Evolutionary conservation across 192 early-diverging fungal species (phyloP).

Genomic region (Rhizoclosmatium sp.): DNA sequence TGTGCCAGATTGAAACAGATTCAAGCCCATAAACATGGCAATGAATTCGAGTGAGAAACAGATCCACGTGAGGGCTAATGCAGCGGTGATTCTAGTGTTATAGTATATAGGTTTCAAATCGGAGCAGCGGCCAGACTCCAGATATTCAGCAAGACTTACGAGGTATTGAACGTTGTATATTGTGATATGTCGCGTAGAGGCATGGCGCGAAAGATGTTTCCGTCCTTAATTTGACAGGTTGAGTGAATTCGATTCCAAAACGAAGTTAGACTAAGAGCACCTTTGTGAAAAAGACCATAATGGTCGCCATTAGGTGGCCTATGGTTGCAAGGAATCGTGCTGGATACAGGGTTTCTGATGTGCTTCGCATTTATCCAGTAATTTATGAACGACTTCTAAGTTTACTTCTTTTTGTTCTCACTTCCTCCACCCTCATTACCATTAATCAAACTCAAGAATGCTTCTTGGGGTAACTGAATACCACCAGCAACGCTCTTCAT

Average conservation of each 20-base stretch:
- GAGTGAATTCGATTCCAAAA: neutral
- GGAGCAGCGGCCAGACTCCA: neutral
- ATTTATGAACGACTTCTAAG: no score
- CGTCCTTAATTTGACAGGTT: constrained; percentile 39
- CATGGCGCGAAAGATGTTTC: constrained; percentile 44
- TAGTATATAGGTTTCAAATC: neutral
- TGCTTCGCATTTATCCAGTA: no score
- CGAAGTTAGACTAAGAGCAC: constrained; percentile 27
- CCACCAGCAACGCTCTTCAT: constrained; percentile 85
- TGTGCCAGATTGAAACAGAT: constrained; percentile 42
- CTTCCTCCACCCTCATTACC: neutral
- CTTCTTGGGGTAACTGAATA: constrained; percentile 92
- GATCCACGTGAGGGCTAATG: constrained; percentile 50
- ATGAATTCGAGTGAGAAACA: constrained; percentile 48
- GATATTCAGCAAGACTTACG: constrained; percentile 27
- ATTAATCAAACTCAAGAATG: constrained; percentile 73
- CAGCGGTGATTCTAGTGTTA: constrained; percentile 37
- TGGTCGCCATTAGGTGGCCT: constrained; percentile 45
- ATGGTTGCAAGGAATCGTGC: constrained; percentile 48
- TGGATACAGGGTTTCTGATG: constrained; percentile 42
- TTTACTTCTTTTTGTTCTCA: constrained; percentile 6
- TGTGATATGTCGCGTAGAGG: constrained; percentile 42
- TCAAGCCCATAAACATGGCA: constrained; percentile 46
- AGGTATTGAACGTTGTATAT: constrained; percentile 39
- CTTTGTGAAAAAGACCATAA: constrained; percentile 54